Evolutionary conservation across 2,329 filamentous ascomycete genomes (phyloP).

Genomic region (Aureobasidium musti): DNA sequence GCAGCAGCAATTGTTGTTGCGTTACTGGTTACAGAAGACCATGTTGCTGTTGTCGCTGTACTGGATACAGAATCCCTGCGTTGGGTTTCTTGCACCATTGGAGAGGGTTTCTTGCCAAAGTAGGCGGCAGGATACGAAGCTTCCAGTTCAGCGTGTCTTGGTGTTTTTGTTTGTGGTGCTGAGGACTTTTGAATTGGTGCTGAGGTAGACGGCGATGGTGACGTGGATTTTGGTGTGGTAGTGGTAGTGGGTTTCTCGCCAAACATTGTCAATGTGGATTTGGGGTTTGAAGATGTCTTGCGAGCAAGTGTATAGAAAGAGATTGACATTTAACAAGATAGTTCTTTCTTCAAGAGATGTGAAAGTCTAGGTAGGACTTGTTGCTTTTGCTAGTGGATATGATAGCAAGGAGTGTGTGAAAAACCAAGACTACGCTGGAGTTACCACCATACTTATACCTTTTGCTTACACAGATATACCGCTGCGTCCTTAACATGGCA

Average conservation of each 20-base stretch:
- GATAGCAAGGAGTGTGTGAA: too few species aligned
- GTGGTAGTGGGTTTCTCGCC: neutral
- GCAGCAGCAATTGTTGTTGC: neutral
- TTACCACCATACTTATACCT: neutral
- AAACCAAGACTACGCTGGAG: too few species aligned
- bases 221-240: neutral
- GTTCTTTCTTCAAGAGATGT: neutral
- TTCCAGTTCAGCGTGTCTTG: neutral
- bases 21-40: neutral
- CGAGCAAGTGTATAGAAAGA: too few species aligned
- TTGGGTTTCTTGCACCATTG: neutral
- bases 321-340: neutral
- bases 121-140: neutral
- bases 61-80: neutral
- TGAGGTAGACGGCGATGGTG: neutral
- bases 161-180: neutral
- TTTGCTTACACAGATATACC: neutral
- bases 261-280: neutral
- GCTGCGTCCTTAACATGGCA: neutral
- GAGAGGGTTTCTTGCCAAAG: neutral
- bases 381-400: neutral
- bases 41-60: neutral
- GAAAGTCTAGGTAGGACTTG: neutral
- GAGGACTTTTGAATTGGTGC: neutral
- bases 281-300: neutral